Evolutionary conservation across 306 rosid genomes (phyloP).

Genomic region (Astragalus glycyphyllos): DNA sequence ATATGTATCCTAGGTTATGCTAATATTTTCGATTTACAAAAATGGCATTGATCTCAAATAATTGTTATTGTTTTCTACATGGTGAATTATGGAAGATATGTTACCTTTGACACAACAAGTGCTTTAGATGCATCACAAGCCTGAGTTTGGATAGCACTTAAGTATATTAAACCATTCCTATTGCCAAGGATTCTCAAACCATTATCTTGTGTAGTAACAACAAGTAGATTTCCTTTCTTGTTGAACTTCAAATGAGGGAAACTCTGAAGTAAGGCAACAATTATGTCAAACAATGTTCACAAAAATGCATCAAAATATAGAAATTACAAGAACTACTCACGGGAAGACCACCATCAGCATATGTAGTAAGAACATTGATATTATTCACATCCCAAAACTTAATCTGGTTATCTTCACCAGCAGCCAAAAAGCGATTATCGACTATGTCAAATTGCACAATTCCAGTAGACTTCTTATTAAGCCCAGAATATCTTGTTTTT

Average conservation of each 20-base stretch:
- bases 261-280: conserved; percentile 52
- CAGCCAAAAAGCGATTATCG: conserved; percentile 73
- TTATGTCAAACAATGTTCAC: conserved; percentile 18
- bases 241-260: conserved; percentile 81
- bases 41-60: too few species aligned
- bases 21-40: too few species aligned
- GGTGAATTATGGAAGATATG: too few species aligned
- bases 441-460: conserved; percentile 75
- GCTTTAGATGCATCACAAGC: conserved; percentile 59
- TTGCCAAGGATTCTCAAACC: conserved; percentile 76
- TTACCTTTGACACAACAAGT: conserved; percentile 70
- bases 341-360: conserved; percentile 79
- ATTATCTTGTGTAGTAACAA: conserved; percentile 64
- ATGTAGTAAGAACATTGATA: conserved; percentile 51
- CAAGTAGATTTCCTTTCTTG: conserved; percentile 80
- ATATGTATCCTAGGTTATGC: too few species aligned
- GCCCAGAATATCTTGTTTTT: conserved; percentile 67
- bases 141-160: conserved; percentile 55
- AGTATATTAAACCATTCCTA: conserved; percentile 57
- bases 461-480: conserved; percentile 63
- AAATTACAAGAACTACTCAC: conserved; percentile 47
- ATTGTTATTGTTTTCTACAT: too few species aligned
- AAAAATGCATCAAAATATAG: background rate
- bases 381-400: conserved; percentile 85
- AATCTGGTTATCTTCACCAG: conserved; percentile 77